These are phyloP conservation scores for Phytophthora nicotianae DNA, from an alignment of 352 stramenopile genomes.

Conservation along the genomic window DNA sequence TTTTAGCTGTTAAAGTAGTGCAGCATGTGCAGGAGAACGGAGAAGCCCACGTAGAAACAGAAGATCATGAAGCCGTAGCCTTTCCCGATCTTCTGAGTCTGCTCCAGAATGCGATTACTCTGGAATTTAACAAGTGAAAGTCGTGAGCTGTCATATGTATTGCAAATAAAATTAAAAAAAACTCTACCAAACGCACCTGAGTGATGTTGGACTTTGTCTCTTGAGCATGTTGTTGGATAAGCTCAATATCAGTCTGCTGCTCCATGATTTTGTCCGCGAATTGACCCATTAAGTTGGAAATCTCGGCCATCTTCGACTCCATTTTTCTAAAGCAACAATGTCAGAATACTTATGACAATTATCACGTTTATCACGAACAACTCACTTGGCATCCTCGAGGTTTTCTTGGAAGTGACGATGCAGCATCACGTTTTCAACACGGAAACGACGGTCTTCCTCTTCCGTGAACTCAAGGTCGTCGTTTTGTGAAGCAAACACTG, in stretches of 20 bases:
- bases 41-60: constrained; percentile 80
- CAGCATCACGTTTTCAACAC: constrained; percentile 74
- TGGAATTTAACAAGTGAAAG: constrained; percentile 19
- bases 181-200: constrained; percentile 40
- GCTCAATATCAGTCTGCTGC: constrained; percentile 79
- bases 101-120: constrained; percentile 81
- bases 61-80: constrained; percentile 89
- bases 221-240: constrained; percentile 74
- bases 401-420: constrained; percentile 89
- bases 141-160: not conserved
- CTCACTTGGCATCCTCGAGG: constrained; percentile 82
- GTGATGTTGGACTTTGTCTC: constrained; percentile 77
- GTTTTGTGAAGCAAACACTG: constrained; percentile 48
- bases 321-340: constrained; percentile 54
- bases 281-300: constrained; percentile 85
- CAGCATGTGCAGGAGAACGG: constrained; percentile 71
- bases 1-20: constrained; percentile 84
- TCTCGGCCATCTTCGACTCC: constrained; percentile 86
- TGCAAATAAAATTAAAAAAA: not conserved
- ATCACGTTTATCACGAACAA: constrained; percentile 1
- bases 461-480: constrained; percentile 68
- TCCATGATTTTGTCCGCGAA: constrained; percentile 88
- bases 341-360: not conserved
- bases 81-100: constrained; percentile 75
- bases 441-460: constrained; percentile 63